A percentile compares a stretch with the other conserved stretches of the same genome.
These are phyloP conservation scores for Malassezia slooffiae DNA, from an alignment of 1,284 basidiomycete genomes.

Conservation along the genomic window DNA sequence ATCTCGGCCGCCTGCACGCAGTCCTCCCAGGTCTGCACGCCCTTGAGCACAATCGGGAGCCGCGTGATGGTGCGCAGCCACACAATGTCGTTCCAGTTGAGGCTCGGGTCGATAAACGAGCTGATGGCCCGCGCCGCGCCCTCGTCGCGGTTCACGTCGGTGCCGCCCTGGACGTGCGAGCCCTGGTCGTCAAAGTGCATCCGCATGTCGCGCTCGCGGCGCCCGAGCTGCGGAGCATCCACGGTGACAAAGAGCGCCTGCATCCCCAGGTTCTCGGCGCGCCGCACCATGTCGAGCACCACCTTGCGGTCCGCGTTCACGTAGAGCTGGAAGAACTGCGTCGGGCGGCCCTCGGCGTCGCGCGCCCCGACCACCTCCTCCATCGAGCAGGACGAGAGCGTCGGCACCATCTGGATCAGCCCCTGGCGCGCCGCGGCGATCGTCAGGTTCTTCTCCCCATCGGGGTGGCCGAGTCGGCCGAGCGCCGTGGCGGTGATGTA, in stretches of 20 bases:
- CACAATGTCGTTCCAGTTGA: slow-evolving; percentile 54
- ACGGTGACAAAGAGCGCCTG: slow-evolving; percentile 77
- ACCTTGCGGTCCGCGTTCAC: slow-evolving; percentile 63
- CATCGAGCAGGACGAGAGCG: slow-evolving; percentile 48
- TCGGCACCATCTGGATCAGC: slow-evolving; percentile 59
- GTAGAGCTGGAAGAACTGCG: slow-evolving; percentile 55
- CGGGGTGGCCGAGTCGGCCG: slow-evolving; percentile 80
- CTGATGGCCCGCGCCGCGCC: slow-evolving; percentile 49
- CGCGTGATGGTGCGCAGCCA: slow-evolving; percentile 66
- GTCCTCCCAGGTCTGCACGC: slow-evolving; percentile 57
- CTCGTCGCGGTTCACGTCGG: slow-evolving; percentile 23
- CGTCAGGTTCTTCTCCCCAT: slow-evolving; percentile 81
- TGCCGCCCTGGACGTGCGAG: slow-evolving; percentile 45
- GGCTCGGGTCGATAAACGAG: slow-evolving; percentile 51
- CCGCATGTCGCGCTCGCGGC: slow-evolving; percentile 65
- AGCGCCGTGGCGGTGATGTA: slow-evolving; percentile 78
- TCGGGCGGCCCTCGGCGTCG: slow-evolving; percentile 52
- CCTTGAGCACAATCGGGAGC: slow-evolving; percentile 71
- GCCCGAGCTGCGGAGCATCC: slow-evolving; percentile 73
- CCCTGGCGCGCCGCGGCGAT: slow-evolving; percentile 59
- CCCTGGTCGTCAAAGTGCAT: slow-evolving; percentile 37
- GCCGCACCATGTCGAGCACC: slow-evolving; percentile 62
- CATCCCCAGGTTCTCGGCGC: slow-evolving; percentile 62
- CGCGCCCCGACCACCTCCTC: slow-evolving; percentile 58
- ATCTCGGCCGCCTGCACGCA: slow-evolving; percentile 56